A percentile compares a stretch with the other conserved stretches of the same genome.
Evolutionary conservation across 2,329 filamentous ascomycete genomes (phyloP).

Genomic region (Acrodontium crateriforme): DNA sequence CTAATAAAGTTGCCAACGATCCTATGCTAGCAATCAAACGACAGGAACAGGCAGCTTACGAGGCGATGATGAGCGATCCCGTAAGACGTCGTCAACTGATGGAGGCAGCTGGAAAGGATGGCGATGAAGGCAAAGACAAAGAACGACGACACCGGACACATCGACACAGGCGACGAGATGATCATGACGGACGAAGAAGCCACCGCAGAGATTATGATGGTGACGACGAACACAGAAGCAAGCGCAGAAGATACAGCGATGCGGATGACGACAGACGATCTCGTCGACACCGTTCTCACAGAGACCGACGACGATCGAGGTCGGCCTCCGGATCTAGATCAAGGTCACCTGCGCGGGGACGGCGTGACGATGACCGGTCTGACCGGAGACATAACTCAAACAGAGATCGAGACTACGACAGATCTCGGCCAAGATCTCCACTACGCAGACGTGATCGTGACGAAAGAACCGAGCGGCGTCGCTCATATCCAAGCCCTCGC

Average conservation of each 20-base stretch:
- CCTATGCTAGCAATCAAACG: conserved; percentile 87
- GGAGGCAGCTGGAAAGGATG: conserved; percentile 26
- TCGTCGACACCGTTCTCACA: conserved; percentile 17
- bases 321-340: conserved; percentile 10
- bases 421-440: conserved; percentile 25
- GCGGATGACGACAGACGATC: conserved; percentile 20
- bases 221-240: conserved; percentile 19
- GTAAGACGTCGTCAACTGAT: conserved; percentile 54
- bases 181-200: too few relatives aligned
- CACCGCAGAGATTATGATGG: conserved; percentile 10
- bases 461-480: conserved; percentile 16
- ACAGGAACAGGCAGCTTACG: conserved; percentile 47
- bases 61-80: conserved; percentile 64
- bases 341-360: conserved; percentile 5
- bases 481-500: conserved; percentile 21
- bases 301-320: conserved; percentile 13
- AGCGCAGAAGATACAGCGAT: conserved; percentile 21
- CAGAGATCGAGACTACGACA: conserved; percentile 15
- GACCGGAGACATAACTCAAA: conserved; percentile 11
- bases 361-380: conserved; percentile 7
- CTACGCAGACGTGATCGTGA: conserved; percentile 23
- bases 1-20: conserved; percentile 77
- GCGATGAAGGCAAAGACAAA: conserved; percentile 15
- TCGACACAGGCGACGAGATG: conserved; percentile 9
- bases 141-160: conserved; percentile 16